phyloP scores from a whole-genome alignment of 78 protist genomes.

The Bigelowiella natans region DNA sequence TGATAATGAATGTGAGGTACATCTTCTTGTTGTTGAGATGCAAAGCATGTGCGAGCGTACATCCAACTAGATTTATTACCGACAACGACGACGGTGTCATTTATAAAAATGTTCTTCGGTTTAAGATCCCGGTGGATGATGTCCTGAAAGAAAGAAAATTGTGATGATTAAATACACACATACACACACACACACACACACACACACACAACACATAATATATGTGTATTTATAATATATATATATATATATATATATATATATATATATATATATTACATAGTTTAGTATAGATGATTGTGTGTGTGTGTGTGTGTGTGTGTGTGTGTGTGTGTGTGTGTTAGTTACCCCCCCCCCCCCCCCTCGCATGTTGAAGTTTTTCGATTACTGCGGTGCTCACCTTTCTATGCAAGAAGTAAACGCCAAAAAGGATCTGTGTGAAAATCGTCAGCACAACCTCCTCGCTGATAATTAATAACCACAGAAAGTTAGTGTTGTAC shows the following conservation, averaged over 20 bases:
- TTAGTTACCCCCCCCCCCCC: too few relatives aligned
- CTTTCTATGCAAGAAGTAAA: neutral
- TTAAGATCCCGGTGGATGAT: neutral
- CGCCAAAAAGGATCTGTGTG: neutral
- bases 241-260: neutral
- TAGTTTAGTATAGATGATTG: neutral
- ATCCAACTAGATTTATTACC: too few relatives aligned
- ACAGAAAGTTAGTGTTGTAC: neutral
- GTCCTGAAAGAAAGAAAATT: neutral
- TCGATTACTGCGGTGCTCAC: too few relatives aligned
- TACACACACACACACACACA: neutral
- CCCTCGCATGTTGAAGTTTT: too few relatives aligned
- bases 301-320: neutral
- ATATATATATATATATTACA: neutral
- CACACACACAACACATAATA: neutral
- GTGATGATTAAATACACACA: neutral
- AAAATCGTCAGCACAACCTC: neutral
- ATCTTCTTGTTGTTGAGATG: too few relatives aligned
- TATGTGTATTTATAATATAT: too few relatives aligned
- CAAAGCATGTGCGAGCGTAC: too few relatives aligned
- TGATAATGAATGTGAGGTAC: too few relatives aligned
- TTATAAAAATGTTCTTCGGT: neutral
- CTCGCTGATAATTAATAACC: neutral
- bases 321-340: neutral
- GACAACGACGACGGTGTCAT: neutral